phyloP scores from a whole-genome alignment of 2,329 filamentous ascomycete species.

The Arthroderma uncinatum region DNA sequence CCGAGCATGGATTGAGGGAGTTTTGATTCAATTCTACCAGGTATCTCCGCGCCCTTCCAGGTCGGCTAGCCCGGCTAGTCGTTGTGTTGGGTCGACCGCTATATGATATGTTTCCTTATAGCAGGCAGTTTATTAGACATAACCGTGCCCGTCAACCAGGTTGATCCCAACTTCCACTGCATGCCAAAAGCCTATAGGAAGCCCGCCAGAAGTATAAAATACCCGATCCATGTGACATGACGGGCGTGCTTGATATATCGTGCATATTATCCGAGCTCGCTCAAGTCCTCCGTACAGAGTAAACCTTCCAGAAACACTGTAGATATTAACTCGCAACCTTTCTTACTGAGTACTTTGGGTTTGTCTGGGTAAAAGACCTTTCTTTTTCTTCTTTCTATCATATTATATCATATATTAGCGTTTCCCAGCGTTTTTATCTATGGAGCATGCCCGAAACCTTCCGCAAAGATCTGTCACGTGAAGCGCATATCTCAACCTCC shows the following conservation, averaged over 20 bases:
- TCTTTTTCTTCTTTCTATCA: neutral
- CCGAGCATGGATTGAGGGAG: conserved; percentile 9
- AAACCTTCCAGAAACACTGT: too few species aligned
- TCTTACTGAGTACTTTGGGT: too few species aligned
- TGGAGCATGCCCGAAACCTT: neutral
- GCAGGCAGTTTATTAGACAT: neutral
- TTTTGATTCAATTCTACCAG: neutral
- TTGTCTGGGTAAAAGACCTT: too few species aligned
- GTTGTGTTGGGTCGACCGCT: neutral
- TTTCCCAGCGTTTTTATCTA: neutral
- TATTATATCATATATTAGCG: too few species aligned
- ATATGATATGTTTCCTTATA: neutral
- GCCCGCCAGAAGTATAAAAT: neutral
- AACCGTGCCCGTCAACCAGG: neutral
- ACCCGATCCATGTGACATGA: conserved; percentile 3
- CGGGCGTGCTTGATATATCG: neutral
- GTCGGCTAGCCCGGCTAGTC: neutral
- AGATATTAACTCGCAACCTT: too few species aligned
- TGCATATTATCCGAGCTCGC: neutral
- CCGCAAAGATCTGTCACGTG: neutral
- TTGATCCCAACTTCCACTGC: neutral
- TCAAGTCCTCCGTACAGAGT: too few species aligned
- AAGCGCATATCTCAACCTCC: neutral
- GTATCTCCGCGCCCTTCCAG: neutral
- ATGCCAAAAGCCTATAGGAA: neutral